Evolutionary conservation across 2,329 filamentous ascomycete species (phyloP), one percentile per base, ranked within the genome.

Genomic region (Ustulina deusta): DNA sequence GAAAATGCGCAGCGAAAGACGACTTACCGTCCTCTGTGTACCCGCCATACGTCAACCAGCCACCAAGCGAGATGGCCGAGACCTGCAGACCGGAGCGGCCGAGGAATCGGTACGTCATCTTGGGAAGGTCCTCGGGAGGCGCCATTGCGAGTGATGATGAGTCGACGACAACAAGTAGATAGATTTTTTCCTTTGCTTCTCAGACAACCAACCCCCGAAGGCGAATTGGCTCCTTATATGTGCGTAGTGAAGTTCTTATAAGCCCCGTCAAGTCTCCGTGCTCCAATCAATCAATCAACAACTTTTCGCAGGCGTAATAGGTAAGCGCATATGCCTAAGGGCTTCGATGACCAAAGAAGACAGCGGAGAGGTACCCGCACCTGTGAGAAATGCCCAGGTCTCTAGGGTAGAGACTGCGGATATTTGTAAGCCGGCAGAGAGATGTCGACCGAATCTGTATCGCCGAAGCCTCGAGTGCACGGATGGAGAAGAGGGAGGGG

Each of bases 1-100:
- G 4, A 20, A n/a, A n/a, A 63, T 7, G 6, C 32, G 0, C 17
- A 63, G 20, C 6, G 27, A 49, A 40, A 40, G 34, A 38, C 1
- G 7, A 72, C 81, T 71, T 81, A 89, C 89, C 87, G 76, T 89
- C 86, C 63, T 90, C 88, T 34, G 93, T 89, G 72, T 92, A 89
- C 20, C 90, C 91, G 61, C 91, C 91, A 72, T 92, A 93, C 0
- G 91, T 93, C 60, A 94, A 83, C 90, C 89, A 90, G 72, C 89
- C 87, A 66, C 89, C 91, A 2, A 94, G 83, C 1, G 89, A 90
- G 69, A 94, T 90, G 52, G 89, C 86, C 32, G 91, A 93, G 38
- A 94, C 90, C 78, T 93, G 89, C 20, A 94, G 85, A 61, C 91
- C 91, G 17, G 90, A 91, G 44, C 86, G 86, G 74, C 91, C 91